Evolutionary conservation across 768 basidiomycete species (phyloP).

Genomic region (Podaxis mareebaensis): DNA sequence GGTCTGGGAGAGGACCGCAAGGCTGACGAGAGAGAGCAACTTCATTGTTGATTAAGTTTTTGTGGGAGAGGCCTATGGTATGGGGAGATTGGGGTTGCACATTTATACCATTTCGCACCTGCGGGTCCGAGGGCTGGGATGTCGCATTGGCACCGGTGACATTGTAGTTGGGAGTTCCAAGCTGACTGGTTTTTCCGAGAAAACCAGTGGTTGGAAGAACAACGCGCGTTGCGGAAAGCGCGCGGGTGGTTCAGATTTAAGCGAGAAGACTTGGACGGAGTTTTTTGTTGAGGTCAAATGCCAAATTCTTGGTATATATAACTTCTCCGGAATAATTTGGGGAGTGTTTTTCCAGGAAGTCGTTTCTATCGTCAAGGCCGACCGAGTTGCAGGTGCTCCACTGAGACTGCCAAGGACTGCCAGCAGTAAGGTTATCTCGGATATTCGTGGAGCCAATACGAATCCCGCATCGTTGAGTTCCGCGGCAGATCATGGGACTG

Average conservation of each 20-base stretch:
- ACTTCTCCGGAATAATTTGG: conserved; percentile 5
- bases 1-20: conserved; percentile 26
- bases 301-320: background rate
- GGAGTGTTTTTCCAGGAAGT: background rate
- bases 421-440: background rate
- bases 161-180: background rate
- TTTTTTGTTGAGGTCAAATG: background rate
- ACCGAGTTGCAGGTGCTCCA: background rate
- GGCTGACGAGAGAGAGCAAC: conserved; percentile 24
- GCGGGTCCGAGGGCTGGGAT: background rate
- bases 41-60: conserved; percentile 26
- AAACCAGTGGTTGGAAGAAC: background rate
- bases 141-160: background rate
- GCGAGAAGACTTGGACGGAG: background rate
- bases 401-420: background rate
- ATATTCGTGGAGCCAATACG: background rate
- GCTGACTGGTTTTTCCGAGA: conserved; percentile 8
- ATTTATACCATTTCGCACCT: background rate
- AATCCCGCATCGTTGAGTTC: no score
- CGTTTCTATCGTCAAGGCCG: background rate
- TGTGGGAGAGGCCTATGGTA: background rate
- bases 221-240: background rate
- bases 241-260: background rate
- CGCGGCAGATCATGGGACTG: background rate
- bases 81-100: background rate